Conservation (phyloP, 192 early-diverging fungal genomes). For the Jimgerdemannia flammicorona region DNA sequence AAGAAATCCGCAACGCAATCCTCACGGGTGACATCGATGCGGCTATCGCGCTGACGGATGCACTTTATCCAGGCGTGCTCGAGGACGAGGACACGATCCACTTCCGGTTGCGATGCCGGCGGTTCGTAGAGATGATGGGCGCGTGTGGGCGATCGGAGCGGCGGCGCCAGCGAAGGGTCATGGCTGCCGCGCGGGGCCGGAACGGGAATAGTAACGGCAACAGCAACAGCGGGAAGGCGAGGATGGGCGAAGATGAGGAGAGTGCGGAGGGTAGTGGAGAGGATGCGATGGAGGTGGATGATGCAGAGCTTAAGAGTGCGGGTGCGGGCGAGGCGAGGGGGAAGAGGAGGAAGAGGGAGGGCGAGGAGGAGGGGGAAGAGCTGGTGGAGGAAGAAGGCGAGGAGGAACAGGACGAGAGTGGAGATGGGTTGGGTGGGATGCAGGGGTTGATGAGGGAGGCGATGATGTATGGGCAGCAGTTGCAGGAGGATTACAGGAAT, state of each 20-base stretch:
- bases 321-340: conserved; percentile 4
- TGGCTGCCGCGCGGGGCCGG: conserved; percentile 5
- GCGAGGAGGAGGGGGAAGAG: conserved; percentile 1
- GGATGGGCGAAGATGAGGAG: conserved; percentile 27
- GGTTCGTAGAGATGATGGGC: conserved; percentile 85
- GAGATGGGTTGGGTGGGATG: conserved; percentile 3
- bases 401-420: conserved; percentile 19
- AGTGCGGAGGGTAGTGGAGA: conserved; percentile 4
- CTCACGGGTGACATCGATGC: conserved; percentile 69
- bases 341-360: conserved; percentile 9
- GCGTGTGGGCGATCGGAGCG: conserved; percentile 5
- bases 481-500: conserved; percentile 51
- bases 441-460: conserved; percentile 20
- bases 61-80: conserved; percentile 67
- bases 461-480: conserved; percentile 44
- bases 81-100: conserved; percentile 55
- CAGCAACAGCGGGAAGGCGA: conserved; percentile 10
- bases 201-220: no score
- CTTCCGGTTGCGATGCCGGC: conserved; percentile 77
- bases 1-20: conserved; percentile 49
- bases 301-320: conserved; percentile 8
- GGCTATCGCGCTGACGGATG: conserved; percentile 64
- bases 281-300: not conserved
- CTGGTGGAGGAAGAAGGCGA: conserved; percentile 11
- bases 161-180: conserved; percentile 9